Evolutionary conservation across 306 rosid genomes (phyloP).

Genomic region (Hippophae rhamnoides): DNA sequence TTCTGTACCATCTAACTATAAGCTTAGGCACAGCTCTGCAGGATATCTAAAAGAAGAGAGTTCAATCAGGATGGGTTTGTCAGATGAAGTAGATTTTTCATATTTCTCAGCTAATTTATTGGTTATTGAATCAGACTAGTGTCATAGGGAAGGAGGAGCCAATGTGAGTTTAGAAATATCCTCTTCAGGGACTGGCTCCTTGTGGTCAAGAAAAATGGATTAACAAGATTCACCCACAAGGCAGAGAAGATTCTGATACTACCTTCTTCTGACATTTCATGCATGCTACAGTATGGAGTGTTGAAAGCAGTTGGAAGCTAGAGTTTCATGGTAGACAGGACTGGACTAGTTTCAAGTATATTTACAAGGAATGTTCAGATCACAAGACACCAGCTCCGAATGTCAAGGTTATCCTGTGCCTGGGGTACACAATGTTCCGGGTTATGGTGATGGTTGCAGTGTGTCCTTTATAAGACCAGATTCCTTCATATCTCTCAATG

Average conservation of each 20-base stretch:
- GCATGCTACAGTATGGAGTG: conserved; percentile 32
- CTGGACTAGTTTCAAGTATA: conserved; percentile 57
- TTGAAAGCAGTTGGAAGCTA: conserved; percentile 50
- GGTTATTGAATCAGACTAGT: conserved; percentile 44
- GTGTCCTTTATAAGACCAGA: conserved; percentile 37
- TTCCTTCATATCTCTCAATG: conserved; percentile 39
- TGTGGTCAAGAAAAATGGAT: conserved; percentile 58
- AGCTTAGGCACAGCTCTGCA: conserved; percentile 26
- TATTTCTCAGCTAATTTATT: conserved; percentile 47
- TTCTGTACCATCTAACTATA: conserved; percentile 24
- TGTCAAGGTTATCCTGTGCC: conserved; percentile 53
- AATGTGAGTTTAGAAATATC: conserved; percentile 37
- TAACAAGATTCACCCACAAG: conserved; percentile 35
- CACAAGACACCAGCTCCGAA: conserved; percentile 30
- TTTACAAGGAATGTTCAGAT: conserved; percentile 60
- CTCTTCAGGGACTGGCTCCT: conserved; percentile 47
- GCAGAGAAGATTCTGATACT: conserved; percentile 57
- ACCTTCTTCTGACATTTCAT: conserved; percentile 39
- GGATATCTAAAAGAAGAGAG: conserved; percentile 25
- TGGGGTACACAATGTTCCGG: conserved; percentile 40
- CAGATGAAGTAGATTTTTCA: conserved; percentile 25
- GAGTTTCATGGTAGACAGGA: conserved; percentile 51
- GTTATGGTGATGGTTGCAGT: conserved; percentile 24
- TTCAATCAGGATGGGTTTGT: conserved; percentile 13
- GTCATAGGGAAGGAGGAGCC: conserved; percentile 47